These are phyloP conservation scores for Carex cristatella DNA, from an alignment of 176 grass and related monocot genomes.

Conservation along the genomic window DNA sequence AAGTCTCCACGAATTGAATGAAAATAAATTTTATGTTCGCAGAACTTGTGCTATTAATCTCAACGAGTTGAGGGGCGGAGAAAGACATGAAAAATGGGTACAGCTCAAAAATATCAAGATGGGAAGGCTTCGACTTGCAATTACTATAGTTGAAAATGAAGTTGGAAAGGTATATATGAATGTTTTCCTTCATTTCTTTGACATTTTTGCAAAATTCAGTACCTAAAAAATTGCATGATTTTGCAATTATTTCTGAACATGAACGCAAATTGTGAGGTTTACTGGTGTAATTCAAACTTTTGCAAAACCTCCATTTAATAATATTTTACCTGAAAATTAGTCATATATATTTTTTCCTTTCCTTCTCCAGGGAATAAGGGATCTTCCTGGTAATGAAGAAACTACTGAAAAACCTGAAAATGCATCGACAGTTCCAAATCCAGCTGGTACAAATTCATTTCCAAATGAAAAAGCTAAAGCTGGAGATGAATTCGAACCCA, in stretches of 20 bases:
- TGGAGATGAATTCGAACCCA: conserved; percentile 75
- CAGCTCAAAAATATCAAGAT: conserved; percentile 79
- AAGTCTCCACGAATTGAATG: conserved; percentile 14
- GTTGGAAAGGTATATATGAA: conserved; percentile 28
- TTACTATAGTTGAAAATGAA: conserved; percentile 57
- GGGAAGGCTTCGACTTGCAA: conserved; percentile 68
- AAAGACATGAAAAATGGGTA: conserved; percentile 92
- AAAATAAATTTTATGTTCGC: conserved; percentile 15
- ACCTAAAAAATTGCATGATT: neutral
- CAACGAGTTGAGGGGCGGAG: conserved; percentile 66
- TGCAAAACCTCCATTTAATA: neutral
- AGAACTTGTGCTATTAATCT: conserved; percentile 64
- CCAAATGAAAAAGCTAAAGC: conserved; percentile 38
- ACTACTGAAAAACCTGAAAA: conserved; percentile 21
- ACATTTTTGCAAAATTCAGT: neutral
- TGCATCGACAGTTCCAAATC: conserved; percentile 21
- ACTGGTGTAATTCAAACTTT: neutral
- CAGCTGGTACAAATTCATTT: conserved; percentile 14
- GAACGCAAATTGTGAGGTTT: neutral
- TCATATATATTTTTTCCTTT: neutral
- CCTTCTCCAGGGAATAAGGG: conserved; percentile 25
- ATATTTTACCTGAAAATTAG: neutral
- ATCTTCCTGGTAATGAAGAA: conserved; percentile 31
- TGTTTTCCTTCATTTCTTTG: neutral
- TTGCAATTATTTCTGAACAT: neutral